These are phyloP conservation scores for Poteriospumella lacustris DNA, from an alignment of 108 stramenopile genomes.

Conservation along the genomic window DNA sequence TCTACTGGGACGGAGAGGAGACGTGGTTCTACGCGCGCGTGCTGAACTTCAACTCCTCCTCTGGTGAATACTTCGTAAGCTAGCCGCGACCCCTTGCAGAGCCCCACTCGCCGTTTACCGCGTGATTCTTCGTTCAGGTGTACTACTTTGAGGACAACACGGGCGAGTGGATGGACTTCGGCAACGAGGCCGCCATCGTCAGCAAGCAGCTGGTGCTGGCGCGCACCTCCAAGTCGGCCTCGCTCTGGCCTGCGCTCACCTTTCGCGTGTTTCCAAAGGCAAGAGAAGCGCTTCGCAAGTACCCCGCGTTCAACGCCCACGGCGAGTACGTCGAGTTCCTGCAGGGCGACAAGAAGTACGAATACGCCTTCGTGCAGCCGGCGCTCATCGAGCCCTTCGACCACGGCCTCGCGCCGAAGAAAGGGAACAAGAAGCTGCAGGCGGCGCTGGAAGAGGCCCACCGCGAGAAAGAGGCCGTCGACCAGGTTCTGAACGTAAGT, in stretches of 20 bases:
- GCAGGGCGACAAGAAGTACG: background rate
- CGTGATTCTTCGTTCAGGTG: background rate
- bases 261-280: background rate
- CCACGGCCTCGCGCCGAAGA: background rate
- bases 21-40: slow-evolving; percentile 2
- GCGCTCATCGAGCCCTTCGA: background rate
- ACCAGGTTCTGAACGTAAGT: background rate
- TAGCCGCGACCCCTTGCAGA: background rate
- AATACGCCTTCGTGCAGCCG: background rate
- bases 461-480: background rate
- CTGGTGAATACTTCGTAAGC: background rate
- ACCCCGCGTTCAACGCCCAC: background rate
- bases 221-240: background rate
- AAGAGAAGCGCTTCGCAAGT: background rate
- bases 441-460: background rate
- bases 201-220: background rate
- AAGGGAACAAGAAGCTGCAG: background rate
- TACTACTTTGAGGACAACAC: slow-evolving; percentile 8
- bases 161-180: slow-evolving; percentile 21
- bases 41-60: background rate
- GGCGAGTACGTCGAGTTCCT: background rate
- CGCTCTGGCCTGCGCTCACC: background rate
- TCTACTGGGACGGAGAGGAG: slow-evolving; percentile 4
- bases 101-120: background rate
- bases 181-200: background rate